Base-by-base conservation (phyloP, 2,329 filamentous ascomycete genomes). In the Pseudogymnoascus sp. region DNA sequence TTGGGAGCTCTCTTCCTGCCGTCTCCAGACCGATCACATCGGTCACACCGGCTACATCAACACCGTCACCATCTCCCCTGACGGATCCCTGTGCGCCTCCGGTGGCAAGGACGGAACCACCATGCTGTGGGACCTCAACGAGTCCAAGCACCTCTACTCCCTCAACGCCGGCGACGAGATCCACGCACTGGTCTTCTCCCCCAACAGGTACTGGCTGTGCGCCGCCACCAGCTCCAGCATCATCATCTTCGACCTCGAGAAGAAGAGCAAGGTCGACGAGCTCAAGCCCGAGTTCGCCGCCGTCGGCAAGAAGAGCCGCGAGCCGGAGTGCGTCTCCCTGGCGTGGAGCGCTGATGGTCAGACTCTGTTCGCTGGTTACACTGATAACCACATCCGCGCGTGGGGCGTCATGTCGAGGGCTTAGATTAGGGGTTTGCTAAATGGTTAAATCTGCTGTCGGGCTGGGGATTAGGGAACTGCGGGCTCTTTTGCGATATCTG, bases 231-330 rank as follows among this genome's bases (percentile, higher is more conserved):
- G 23, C 69, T 86, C 91, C 83, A 92, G 87, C 86, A 97, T 99
- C 87, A 97, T 97, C 87, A 97, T 99, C 86, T 99, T 99, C 84
- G 94, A 99, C 77, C 88, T 99, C 73, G 94, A 99, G 91, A 99
- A 99, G 92, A 99, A 99, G 92, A 95, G 89, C 89, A 97, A 97
- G 90, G 93, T 97, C 77, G 93, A 97, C 75, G 94, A 97, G 88
- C 88, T 99, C 80, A 97, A 96, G 89, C 93, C 93, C 72, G 94
- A 99, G 80, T 96, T 94, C 84, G 86, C 92, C 78, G n/a, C 7
- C 16, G 89, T 92, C 78, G 91, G 92, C 84, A 96, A 96, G 91
- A 97, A 97, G 91, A 92, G 89, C 87, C 88, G 92, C 78, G 93
- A 97, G 82, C 94, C 94, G 74, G 93, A 97, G 88, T 97, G 93